Evolutionary conservation across 805 yeast genomes (phyloP), one percentile per base, ranked within the genome.

Genomic region (Kazachstania psychrophila): DNA sequence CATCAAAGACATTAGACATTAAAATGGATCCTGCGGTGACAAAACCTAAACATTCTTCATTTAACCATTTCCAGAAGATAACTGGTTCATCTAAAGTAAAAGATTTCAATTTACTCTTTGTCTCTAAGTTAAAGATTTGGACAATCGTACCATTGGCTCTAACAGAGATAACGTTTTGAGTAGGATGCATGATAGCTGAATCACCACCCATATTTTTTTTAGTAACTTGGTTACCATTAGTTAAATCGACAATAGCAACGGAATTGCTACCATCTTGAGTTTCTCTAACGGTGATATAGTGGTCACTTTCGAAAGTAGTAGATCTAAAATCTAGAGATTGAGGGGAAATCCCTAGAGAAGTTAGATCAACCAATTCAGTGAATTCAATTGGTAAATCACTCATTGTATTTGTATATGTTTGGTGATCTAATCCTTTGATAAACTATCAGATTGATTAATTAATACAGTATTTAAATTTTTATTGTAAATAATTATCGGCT

Each of bases 201-300:
- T 92, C 99, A 31, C 98, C 99, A 38, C 84, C 73, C 95, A 92
- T 92, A 60, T 84, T 82, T 64, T 92, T 89, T 56, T 94, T 78
- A 16, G 83, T 80, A 42, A 88, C 76, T 50, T 75, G 73, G 62
- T 84, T 84, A 66, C 77, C 77, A 56, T 83, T 77, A 46, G 75
- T 70, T 54, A 92, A 70, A 57, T 92, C 94, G 44, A 92, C 75
- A 52, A 92, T 92, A 30, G 95, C 95, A 37, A 94, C 97, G n/a
- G 92, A 72, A 63, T 86, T 88, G 43, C 20, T 18, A 31, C 75
- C 72, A 34, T 63, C 62, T 7, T 28, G 16, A 23, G 73, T 61
- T 57, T 80, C 89, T 54, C 95, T 71, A 22, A 79, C 72, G 51
- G 95, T 85, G 33, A 92, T 83, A 64, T 79, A 92, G 57, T 73